phyloP scores from a whole-genome alignment of 2,329 filamentous ascomycete species.

The Beauveria varroae region DNA sequence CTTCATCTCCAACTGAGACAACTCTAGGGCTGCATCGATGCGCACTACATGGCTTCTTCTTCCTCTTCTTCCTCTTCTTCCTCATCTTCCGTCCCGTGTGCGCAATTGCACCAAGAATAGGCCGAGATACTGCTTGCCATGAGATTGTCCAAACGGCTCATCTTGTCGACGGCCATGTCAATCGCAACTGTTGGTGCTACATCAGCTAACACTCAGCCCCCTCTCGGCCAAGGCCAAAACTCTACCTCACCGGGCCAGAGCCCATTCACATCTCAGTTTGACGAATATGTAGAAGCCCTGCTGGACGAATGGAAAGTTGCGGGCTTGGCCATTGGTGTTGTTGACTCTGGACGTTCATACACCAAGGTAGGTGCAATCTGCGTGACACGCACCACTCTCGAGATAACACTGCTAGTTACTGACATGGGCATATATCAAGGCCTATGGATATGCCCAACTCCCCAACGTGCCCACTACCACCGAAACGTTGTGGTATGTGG shows the following conservation, averaged over 20 bases:
- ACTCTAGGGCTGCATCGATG: background rate
- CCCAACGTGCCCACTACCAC: slow-evolving; percentile 32
- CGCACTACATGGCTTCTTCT: background rate
- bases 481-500: slow-evolving; percentile 47
- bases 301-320: slow-evolving; percentile 37
- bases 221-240: background rate
- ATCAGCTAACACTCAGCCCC: background rate
- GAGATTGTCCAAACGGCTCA: background rate
- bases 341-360: slow-evolving; percentile 35
- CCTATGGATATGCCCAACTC: slow-evolving; percentile 22
- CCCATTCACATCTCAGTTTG: slow-evolving; percentile 14
- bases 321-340: slow-evolving; percentile 39
- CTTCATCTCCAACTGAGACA: background rate
- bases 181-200: background rate
- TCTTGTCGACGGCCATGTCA: background rate
- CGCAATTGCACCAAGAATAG: background rate
- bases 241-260: background rate
- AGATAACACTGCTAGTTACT: background rate
- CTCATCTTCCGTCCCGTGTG: too few species aligned
- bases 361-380: slow-evolving; percentile 24
- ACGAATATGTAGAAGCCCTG: slow-evolving; percentile 3
- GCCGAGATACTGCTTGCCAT: background rate
- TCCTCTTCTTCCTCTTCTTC: too few species aligned
- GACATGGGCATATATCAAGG: slow-evolving; percentile 13
- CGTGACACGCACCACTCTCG: background rate